Evolutionary conservation across 2,329 filamentous ascomycete genomes (phyloP).

Genomic region (Penicillium brevicompactum): DNA sequence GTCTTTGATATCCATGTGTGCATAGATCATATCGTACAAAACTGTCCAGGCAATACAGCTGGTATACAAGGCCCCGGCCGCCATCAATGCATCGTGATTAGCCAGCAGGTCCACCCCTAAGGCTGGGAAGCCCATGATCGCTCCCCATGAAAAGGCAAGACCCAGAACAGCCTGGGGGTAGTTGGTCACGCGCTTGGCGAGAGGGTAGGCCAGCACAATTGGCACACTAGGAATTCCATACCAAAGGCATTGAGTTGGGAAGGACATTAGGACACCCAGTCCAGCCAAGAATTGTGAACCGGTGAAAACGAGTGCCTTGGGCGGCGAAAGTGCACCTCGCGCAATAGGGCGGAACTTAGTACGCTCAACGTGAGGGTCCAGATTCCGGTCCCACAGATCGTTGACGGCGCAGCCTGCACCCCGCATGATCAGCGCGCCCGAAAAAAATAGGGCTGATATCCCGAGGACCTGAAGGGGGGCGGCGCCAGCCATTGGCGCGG

Average conservation of each 20-base stretch:
- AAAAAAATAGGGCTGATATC: slow-evolving; percentile 44
- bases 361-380: slow-evolving; percentile 56
- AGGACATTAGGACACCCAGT: slow-evolving; percentile 46
- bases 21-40: slow-evolving; percentile 55
- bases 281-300: slow-evolving; percentile 46
- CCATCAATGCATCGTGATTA: slow-evolving; percentile 38
- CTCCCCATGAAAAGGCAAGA: slow-evolving; percentile 54
- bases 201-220: slow-evolving; percentile 52
- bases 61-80: slow-evolving; percentile 47
- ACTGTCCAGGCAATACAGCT: slow-evolving; percentile 53
- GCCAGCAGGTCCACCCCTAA: slow-evolving; percentile 49
- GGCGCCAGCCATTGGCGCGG: slow-evolving; percentile 41
- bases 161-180: slow-evolving; percentile 57
- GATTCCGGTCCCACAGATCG: slow-evolving; percentile 57
- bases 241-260: slow-evolving; percentile 45
- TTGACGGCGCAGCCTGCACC: slow-evolving; percentile 59
- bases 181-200: slow-evolving; percentile 56
- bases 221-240: slow-evolving; percentile 48
- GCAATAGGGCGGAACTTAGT: slow-evolving; percentile 56
- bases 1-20: slow-evolving; percentile 55
- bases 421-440: slow-evolving; percentile 52
- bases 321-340: slow-evolving; percentile 51
- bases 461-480: slow-evolving; percentile 39
- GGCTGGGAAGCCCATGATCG: slow-evolving; percentile 52
- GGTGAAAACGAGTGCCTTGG: slow-evolving; percentile 48